Conservation (phyloP, 345 rosid species). For the Capsella bursapastoris region DNA sequence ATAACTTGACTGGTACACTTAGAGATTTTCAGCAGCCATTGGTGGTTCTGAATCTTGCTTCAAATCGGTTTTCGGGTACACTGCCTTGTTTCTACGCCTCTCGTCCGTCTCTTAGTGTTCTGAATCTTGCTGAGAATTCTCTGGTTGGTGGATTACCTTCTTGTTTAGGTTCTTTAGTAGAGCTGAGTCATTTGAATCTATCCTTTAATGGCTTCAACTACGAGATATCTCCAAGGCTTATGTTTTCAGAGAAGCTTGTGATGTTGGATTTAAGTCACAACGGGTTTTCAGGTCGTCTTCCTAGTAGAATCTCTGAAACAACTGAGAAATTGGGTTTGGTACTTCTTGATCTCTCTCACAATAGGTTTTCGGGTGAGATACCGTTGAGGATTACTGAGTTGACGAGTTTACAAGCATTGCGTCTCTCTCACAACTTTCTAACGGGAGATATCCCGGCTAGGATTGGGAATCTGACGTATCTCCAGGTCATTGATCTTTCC, state of each 20-base stretch:
- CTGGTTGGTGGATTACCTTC: conserved; percentile 89
- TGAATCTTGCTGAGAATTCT: conserved; percentile 71
- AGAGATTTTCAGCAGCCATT: conserved; percentile 68
- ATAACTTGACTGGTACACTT: conserved; percentile 61
- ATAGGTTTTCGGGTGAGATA: conserved; percentile 72
- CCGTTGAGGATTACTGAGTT: conserved; percentile 76
- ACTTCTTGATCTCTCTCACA: conserved; percentile 85
- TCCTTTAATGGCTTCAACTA: conserved; percentile 67
- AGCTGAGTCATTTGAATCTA: conserved; percentile 66
- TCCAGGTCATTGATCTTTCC: conserved; percentile 83
- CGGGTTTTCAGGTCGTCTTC: conserved; percentile 73
- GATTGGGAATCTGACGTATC: conserved; percentile 87
- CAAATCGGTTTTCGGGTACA: conserved; percentile 76
- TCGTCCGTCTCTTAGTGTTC: conserved; percentile 53
- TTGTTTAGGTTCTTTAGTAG: conserved; percentile 67
- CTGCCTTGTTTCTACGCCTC: conserved; percentile 80
- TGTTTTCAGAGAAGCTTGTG: conserved; percentile 71
- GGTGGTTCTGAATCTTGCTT: conserved; percentile 68
- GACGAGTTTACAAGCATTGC: conserved; percentile 77
- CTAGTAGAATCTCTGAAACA: conserved; percentile 59
- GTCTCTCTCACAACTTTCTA: conserved; percentile 82
- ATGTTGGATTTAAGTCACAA: conserved; percentile 85
- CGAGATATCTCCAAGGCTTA: conserved; percentile 73
- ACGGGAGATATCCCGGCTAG: conserved; percentile 79
- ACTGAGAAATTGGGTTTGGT: conserved; percentile 77